phyloP scores from a whole-genome alignment of 2,329 filamentous ascomycete genomes.

The Penicillium concentricum region DNA sequence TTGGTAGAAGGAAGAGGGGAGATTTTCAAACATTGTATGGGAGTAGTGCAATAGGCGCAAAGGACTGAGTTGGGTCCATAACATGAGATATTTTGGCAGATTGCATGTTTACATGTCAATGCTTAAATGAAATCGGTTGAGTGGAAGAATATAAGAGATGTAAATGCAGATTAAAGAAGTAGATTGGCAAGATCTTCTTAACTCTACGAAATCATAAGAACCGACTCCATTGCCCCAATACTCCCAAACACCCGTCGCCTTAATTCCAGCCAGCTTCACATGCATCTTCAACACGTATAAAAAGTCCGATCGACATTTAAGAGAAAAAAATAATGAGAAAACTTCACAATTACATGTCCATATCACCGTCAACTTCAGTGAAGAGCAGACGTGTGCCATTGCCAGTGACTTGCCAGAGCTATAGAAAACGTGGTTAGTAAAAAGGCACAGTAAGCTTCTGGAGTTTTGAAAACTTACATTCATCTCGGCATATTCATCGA shows the following conservation, averaged over 20 bases:
- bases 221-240: constrained; percentile 15
- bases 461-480: constrained; percentile 68
- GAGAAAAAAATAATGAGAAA: constrained; percentile 1
- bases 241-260: constrained; percentile 26
- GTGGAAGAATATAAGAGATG: background rate
- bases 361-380: constrained; percentile 60
- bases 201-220: constrained; percentile 16
- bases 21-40: background rate
- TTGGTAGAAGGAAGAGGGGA: background rate
- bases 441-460: background rate
- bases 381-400: constrained; percentile 71
- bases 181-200: constrained; percentile 18
- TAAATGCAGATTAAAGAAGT: constrained; percentile 3
- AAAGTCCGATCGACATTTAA: constrained; percentile 10
- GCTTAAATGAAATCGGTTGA: background rate
- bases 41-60: background rate
- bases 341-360: constrained; percentile 42
- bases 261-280: constrained; percentile 20
- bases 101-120: background rate
- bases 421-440: constrained; percentile 39
- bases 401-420: constrained; percentile 78
- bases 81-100: background rate
- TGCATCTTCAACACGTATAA: constrained; percentile 20
- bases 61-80: background rate
- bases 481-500: constrained; percentile 84